phyloP scores from a whole-genome alignment of 176 grass and related monocot species.

The Phyllostachys edulis region DNA sequence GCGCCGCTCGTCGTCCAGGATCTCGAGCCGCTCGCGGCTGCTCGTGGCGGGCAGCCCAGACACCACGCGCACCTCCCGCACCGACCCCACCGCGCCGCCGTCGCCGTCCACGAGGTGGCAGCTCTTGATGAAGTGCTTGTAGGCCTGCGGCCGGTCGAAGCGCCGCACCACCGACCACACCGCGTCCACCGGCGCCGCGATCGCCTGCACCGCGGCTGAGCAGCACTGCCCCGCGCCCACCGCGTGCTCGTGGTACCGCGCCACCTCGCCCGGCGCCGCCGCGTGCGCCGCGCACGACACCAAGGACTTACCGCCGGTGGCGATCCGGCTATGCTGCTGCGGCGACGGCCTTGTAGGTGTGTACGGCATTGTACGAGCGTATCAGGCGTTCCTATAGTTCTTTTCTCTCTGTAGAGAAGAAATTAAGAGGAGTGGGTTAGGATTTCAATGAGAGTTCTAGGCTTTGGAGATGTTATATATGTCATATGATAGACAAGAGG shows the following conservation, averaged over 20 bases:
- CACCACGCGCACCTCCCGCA: conserved; percentile 62
- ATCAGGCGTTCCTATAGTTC: background rate
- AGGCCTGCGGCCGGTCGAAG: conserved; percentile 80
- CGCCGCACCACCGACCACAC: conserved; percentile 94
- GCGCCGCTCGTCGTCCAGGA: conserved; percentile 70
- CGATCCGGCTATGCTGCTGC: conserved; percentile 35
- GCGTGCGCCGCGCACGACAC: conserved; percentile 26
- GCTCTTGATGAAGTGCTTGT: conserved; percentile 81
- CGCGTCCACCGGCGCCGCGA: conserved; percentile 47
- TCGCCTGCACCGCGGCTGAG: conserved; percentile 41
- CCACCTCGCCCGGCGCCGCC: conserved; percentile 37
- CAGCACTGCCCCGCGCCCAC: conserved; percentile 61
- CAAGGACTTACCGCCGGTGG: background rate
- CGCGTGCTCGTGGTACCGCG: conserved; percentile 63
- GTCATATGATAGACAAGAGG: background rate
- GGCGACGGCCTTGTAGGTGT: conserved; percentile 13
- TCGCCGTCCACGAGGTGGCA: conserved; percentile 70
- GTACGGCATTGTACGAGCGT: conserved; percentile 35
- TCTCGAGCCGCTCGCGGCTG: conserved; percentile 81
- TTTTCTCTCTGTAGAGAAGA: background rate
- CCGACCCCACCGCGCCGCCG: conserved; percentile 58
- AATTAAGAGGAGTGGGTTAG: background rate
- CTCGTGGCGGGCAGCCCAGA: conserved; percentile 59
- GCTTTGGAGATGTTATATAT: background rate
- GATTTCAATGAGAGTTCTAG: conserved; percentile 16